Evolutionary conservation across 2,329 filamentous ascomycete species (phyloP).

Genomic region (Monilinia laxa): DNA sequence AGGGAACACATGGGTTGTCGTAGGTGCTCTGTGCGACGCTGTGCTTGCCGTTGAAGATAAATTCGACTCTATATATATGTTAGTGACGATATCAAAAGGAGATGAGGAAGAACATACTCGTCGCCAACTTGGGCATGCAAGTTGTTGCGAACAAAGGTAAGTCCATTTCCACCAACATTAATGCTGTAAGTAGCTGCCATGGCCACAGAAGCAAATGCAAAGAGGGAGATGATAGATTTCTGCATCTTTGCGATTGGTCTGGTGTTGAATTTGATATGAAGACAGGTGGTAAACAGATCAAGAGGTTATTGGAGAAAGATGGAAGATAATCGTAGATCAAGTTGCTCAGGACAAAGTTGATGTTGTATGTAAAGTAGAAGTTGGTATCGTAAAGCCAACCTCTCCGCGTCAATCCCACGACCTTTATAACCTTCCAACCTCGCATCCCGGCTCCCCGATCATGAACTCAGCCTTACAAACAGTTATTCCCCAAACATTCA

Average conservation of each 20-base stretch:
- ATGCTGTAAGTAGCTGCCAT: constrained; percentile 52
- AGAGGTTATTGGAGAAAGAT: background rate
- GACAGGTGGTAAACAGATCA: background rate
- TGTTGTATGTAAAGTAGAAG: background rate
- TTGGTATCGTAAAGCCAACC: background rate
- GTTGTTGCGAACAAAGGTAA: constrained; percentile 65
- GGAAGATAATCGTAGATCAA: background rate
- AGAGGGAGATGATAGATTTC: background rate
- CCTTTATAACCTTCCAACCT: background rate
- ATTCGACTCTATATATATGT: background rate
- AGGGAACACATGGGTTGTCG: constrained; percentile 65
- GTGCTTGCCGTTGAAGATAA: constrained; percentile 58
- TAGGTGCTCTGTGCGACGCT: constrained; percentile 79
- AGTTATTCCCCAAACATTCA: background rate
- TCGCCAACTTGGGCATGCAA: constrained; percentile 61
- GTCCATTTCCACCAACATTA: constrained; percentile 57
- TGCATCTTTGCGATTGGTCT: constrained; percentile 1
- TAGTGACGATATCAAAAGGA: constrained; percentile 61
- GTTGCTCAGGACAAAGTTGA: background rate
- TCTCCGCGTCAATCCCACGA: background rate
- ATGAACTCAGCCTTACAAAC: constrained; percentile 15
- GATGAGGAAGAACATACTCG: constrained; percentile 45
- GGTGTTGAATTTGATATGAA: background rate
- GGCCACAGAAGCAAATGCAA: background rate
- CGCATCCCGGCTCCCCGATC: rapidly evolving